Evolutionary conservation across 2,329 filamentous ascomycete species (phyloP), one percentile per base, ranked within the genome.

Genomic region (Aspergillus intermedius): DNA sequence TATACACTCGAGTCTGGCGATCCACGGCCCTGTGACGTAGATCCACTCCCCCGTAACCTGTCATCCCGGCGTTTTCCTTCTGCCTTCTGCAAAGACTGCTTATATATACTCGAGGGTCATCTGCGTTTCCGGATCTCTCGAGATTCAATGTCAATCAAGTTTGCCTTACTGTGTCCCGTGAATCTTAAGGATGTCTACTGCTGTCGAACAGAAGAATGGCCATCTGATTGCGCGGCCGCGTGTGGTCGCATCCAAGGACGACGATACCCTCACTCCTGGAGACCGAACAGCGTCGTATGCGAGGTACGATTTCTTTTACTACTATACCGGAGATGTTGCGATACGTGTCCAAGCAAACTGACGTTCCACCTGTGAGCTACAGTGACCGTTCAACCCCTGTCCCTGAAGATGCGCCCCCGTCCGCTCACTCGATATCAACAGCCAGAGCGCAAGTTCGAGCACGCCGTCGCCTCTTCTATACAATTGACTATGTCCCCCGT

Each of bases 401-500:
- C 43, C 83, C 91, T 47, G 79, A 84, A 60, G 91, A 97, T 78
- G 93, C 93, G 9, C 93, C 88, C n/a, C 91, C 91, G 1, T 97
- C 91, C 1, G 83, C 86, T 49, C 87, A 91, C 59, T 90, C 86
- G 34, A 85, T 95, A 53, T 94, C 89, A 39, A 85, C 83, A 12
- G 91, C 87, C 19, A 84, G 91, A 57, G 91, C 89, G 65, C 86
- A 91, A 61, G 83, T 86, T 45, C 86, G 90, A 66, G 86, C 89
- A 60, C 84, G 86, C 56, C 85, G 85, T 49, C 86, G 91, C 58
- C 77, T 96, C 57, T 98, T 97, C 67, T 91, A 94, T 19, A 93
- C 88, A 19, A 90, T 95, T 64, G 88, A 95, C 62, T 98, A 91
- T 72, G 81, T 88, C 37, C 85, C 87, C 51, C 86, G 93, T 49